Percentiles rank a stretch among this genome's conserved stretches.
phyloP scores from a whole-genome alignment of 148 eudicot genomes.

The Cornus controversa region DNA sequence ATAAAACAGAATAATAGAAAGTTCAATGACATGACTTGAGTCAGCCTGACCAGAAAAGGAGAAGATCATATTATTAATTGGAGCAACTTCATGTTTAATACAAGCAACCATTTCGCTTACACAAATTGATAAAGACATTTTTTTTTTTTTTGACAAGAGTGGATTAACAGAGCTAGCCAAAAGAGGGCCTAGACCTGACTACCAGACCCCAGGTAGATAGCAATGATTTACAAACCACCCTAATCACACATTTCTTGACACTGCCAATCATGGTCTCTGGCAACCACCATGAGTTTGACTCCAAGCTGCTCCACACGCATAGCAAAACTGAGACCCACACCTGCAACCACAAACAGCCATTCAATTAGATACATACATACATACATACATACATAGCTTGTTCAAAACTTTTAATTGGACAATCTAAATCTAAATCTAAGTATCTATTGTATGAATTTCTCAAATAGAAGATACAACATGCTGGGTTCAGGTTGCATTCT shows the following conservation, averaged over 20 bases:
- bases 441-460: not conserved
- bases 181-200: not conserved
- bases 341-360: constrained; percentile 19
- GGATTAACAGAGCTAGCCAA: not conserved
- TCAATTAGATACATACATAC: no score
- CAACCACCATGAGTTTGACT: not conserved
- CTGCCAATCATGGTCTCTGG: no score
- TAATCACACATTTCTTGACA: not conserved
- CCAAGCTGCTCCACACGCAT: constrained; percentile 36
- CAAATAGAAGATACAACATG: not conserved
- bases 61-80: no score
- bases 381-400: no score
- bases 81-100: no score
- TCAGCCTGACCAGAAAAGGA: no score
- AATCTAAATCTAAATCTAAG: not conserved
- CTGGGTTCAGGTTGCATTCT: not conserved
- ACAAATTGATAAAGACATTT: no score
- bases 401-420: not conserved
- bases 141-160: not conserved
- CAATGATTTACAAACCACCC: not conserved
- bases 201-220: not conserved
- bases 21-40: no score
- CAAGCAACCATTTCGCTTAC: no score
- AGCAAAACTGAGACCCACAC: constrained; percentile 44
- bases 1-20: no score